A percentile compares a stretch with the other conserved stretches of the same genome.
These are phyloP conservation scores for Penicillium pancosmium DNA, from an alignment of 495 filamentous ascomycete species.

Conservation along the genomic window DNA sequence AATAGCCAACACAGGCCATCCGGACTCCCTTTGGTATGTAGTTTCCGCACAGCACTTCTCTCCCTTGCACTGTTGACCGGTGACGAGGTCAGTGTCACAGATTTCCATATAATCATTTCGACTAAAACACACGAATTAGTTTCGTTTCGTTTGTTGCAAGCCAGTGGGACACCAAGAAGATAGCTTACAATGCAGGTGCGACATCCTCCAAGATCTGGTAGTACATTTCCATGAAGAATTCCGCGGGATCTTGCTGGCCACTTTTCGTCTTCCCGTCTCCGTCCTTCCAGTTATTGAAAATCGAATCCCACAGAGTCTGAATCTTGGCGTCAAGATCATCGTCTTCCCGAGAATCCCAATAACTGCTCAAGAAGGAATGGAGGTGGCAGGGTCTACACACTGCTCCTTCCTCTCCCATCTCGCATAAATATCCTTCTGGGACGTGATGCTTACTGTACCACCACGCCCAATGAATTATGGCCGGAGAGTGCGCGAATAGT, in stretches of 20 bases:
- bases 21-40: background rate
- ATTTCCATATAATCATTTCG: background rate
- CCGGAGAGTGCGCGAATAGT: constrained; percentile 44
- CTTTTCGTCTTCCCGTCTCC: background rate
- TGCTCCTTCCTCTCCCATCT: background rate
- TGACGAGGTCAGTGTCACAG: background rate
- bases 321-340: constrained; percentile 1
- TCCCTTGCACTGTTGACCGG: background rate
- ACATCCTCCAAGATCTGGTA: constrained; percentile 9
- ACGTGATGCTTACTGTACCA: constrained; percentile 10
- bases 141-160: background rate
- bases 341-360: constrained; percentile 20
- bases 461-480: constrained; percentile 40
- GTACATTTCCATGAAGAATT: constrained; percentile 26
- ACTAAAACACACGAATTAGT: background rate
- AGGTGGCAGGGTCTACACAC: constrained; percentile 26
- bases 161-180: background rate
- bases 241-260: constrained; percentile 30
- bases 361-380: constrained; percentile 14
- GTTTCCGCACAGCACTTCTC: background rate
- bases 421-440: background rate
- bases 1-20: background rate
- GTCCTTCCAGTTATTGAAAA: constrained; percentile 10
- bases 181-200: constrained; percentile 12
- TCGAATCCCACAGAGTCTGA: constrained; percentile 4